These are phyloP conservation scores for Escallonia herrerae DNA, from an alignment of 129 eudicot species.

Conservation along the genomic window DNA sequence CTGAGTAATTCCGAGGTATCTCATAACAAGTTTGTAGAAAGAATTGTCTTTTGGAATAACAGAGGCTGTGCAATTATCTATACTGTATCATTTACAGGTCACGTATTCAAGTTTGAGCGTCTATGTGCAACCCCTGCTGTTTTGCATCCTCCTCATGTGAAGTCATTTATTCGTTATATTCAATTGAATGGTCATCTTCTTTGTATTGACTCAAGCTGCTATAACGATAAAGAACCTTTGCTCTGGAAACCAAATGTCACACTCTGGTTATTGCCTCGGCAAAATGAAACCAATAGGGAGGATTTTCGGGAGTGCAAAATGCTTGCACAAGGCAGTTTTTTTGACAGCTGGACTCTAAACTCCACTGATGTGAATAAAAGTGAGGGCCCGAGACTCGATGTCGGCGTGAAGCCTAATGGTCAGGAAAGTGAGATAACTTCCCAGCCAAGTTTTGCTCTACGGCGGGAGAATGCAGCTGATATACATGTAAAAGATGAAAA, in stretches of 20 bases:
- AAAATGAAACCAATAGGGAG: constrained; percentile 18
- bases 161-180: constrained; percentile 46
- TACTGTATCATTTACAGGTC: constrained; percentile 50
- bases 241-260: constrained; percentile 73
- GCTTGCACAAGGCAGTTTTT: constrained; percentile 49
- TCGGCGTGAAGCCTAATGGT: not conserved
- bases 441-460: not conserved
- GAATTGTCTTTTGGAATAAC: constrained; percentile 70
- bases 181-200: constrained; percentile 42
- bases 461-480: constrained; percentile 1
- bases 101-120: constrained; percentile 42
- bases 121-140: constrained; percentile 45
- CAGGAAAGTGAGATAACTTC: constrained; percentile 4
- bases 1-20: constrained; percentile 13
- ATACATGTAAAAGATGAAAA: constrained; percentile 14
- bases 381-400: constrained; percentile 7
- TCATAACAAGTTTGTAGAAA: constrained; percentile 24
- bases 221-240: constrained; percentile 38
- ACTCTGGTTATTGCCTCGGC: constrained; percentile 50
- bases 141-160: constrained; percentile 37
- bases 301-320: constrained; percentile 33
- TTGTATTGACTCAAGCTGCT: constrained; percentile 61
- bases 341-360: constrained; percentile 43
- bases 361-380: constrained; percentile 1
- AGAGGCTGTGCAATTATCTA: constrained; percentile 55